A percentile compares a stretch with the other conserved stretches of the same genome.
These are phyloP conservation scores for Citrus australasica DNA, from an alignment of 345 rosid species.

Conservation along the genomic window DNA sequence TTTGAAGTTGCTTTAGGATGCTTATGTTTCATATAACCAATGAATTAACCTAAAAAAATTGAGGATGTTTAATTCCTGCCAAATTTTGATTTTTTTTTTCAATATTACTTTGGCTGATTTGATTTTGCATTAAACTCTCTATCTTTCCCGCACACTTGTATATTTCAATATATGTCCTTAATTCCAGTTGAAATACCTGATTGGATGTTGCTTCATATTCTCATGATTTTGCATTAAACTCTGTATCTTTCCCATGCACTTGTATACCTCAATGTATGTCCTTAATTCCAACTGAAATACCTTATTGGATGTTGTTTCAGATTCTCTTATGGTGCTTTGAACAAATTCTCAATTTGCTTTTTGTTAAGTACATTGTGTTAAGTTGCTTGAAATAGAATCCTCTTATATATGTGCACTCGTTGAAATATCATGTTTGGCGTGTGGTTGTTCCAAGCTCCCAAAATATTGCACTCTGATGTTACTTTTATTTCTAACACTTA, in stretches of 20 bases:
- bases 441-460: background rate
- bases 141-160: background rate
- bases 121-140: background rate
- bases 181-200: background rate
- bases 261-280: background rate
- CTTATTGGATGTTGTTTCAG: background rate
- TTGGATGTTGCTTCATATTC: background rate
- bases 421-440: background rate
- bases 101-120: background rate
- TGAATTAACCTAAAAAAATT: background rate
- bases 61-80: background rate
- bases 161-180: background rate
- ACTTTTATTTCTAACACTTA: slow-evolving; percentile 14
- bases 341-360: background rate
- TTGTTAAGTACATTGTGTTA: background rate
- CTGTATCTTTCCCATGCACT: background rate
- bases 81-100: background rate
- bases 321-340: background rate
- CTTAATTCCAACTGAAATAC: background rate
- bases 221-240: background rate
- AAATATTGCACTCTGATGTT: slow-evolving; percentile 6
- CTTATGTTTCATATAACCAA: background rate
- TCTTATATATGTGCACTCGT: background rate
- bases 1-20: background rate
- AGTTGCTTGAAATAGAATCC: background rate